Base-by-base conservation (phyloP, 805 yeast genomes). In the Yamadazyma scolyti region DNA sequence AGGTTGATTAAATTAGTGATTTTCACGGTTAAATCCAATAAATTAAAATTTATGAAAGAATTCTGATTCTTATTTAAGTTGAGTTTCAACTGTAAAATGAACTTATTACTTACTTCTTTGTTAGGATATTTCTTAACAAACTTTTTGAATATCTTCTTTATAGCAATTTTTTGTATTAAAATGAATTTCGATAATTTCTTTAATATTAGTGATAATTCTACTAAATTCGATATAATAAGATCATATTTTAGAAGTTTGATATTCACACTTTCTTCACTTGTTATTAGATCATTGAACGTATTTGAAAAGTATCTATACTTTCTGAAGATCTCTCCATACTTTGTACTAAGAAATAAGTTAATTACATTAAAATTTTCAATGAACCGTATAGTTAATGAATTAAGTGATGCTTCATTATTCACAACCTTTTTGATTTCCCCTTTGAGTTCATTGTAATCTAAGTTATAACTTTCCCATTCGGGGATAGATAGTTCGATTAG, bases 381-480 rank as follows among this genome's bases (percentile, higher is more conserved):
- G 34, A 82, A 72, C 1, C 70, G 27, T 4, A 43, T 43, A 27
- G 50, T 42, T 20, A 65, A 58, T 6, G 54, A 49, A 34, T 56
- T 56, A 19, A 81, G 55, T 15, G 37, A 26, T 4, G 19, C 5
- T 6, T 20, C 15, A 10, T 19, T 8, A n/a, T 29, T 28, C n/a
- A 35, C 17, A 4, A 31, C 10, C 24, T 25, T 42, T 11, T 90
- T 82, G 6, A 79, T 76, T 13, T 55, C 51, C 45, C 79, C 71
- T 56, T 88, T 89, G 35, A 89, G 54, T 21, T 78, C 84, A 43
- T 86, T 82, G 58, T 89, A 89, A 48, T 86, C 88, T 23, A 89
- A 68, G 54, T 89, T 87, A 57, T 85, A 81, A 39, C 75, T 73
- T 46, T 74, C 73, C 97, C 97, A 89, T 61, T 85, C 93, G 2